phyloP scores from a whole-genome alignment of 768 basidiomycete genomes.

The Calocybe cyanea region DNA sequence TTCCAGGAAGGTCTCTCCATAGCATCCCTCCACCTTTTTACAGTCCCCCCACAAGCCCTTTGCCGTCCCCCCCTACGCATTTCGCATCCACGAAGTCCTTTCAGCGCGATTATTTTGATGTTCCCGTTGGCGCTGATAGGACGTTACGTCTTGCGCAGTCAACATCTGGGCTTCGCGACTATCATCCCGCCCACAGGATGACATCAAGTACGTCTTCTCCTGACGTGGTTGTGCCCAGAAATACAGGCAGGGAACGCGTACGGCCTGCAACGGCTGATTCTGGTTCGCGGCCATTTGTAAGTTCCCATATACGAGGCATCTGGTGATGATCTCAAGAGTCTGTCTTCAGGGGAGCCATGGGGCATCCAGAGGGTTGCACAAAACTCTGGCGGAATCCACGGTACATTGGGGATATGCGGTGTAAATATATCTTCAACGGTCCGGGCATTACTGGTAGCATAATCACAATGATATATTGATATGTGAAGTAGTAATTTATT shows the following conservation, averaged over 20 bases:
- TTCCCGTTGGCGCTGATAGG: neutral
- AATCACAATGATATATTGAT: neutral
- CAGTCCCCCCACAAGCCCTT: constrained; percentile 33
- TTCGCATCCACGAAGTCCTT: constrained; percentile 10
- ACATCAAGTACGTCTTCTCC: constrained; percentile 20
- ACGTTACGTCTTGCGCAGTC: constrained; percentile 21
- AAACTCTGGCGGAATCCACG: constrained; percentile 15
- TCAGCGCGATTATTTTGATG: neutral
- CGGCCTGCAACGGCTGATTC: neutral
- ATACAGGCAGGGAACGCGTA: constrained; percentile 2
- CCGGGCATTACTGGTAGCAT: neutral
- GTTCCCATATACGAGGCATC: neutral
- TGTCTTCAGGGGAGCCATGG: constrained; percentile 8
- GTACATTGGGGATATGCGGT: constrained; percentile 45
- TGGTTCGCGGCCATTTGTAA: constrained; percentile 2
- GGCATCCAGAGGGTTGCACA: neutral
- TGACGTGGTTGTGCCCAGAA: neutral
- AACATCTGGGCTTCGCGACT: constrained; percentile 15
- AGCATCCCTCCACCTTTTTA: constrained; percentile 27
- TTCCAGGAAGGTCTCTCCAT: constrained; percentile 19
- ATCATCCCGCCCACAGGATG: constrained; percentile 16
- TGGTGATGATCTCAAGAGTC: neutral
- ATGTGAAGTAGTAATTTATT: neutral
- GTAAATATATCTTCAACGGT: constrained; percentile 17
- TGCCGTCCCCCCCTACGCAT: constrained; percentile 28